Evolutionary conservation across 1,139 yeast genomes (phyloP), one percentile per base, ranked within the genome.

Genomic region (Geotrichum cucujoidarum): DNA sequence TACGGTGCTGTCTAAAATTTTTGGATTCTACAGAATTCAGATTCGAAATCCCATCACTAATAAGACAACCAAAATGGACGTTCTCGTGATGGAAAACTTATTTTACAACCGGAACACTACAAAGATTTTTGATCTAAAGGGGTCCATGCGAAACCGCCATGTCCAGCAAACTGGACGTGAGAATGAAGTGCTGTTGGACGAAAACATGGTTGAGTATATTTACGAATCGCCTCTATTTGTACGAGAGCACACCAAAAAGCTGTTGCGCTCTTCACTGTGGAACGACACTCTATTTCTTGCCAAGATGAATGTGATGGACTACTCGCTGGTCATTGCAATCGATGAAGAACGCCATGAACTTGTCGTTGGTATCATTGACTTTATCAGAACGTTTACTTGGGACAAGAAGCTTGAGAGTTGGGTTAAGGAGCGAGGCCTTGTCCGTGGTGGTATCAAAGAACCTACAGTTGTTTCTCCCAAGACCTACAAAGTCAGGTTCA

Each of bases 221-320:
- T 92, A 88, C 60, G 98, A 94, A 64, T 83, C 95, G 24, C 99
- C 99, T 0, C 76, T 94, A 35, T 94, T 89, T 71, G 96, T 94
- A 11, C 75, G 92, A 49, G 97, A 92, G 59, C 94, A 89, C 59
- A 94, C 90, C 65, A 92, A 94, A 62, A 82, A 84, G 58, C 67
- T 89, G 40, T 66, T 94, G 48, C 70, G 95, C 39, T 92, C 97
- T 0, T 89, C 97, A 0, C 69, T 94, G 34, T 92, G 95, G 81
- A 94, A 94, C 62, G 99, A 94, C 60, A 92, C 98, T 0, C 71
- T 94, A 31, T 94, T 92, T 64, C 71, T 94, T 47, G 92, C 95
- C 13, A 95, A 95, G 57, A 89, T 92, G 96, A 95, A 94, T 61
- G 97, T 94, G 11, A 94, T 94, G 99, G 99, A 94, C 66, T 94